phyloP scores from a whole-genome alignment of 331 rosid species.

The Spiraea crenata region DNA sequence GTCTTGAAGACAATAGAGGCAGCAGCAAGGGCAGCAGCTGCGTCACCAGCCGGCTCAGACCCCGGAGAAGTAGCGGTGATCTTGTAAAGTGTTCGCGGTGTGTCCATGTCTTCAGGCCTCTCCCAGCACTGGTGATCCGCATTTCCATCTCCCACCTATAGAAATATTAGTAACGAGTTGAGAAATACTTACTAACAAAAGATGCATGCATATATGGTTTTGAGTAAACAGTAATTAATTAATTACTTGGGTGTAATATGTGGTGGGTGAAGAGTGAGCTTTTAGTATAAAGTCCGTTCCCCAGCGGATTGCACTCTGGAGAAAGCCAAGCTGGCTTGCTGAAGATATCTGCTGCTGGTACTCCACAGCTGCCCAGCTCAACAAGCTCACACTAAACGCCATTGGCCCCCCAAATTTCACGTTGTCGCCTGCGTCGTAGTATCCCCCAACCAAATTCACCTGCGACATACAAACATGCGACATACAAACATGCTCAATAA shows the following conservation, averaged over 20 bases:
- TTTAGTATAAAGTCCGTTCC: constrained; percentile 58
- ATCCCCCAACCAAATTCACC: constrained; percentile 82
- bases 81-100: constrained; percentile 60
- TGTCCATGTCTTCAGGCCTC: constrained; percentile 95
- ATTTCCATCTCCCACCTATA: constrained; percentile 81
- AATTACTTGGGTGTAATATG: constrained; percentile 63
- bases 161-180: no score
- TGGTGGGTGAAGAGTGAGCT: constrained; percentile 69
- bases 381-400: constrained; percentile 63
- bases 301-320: constrained; percentile 67
- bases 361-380: constrained; percentile 79
- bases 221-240: neutral
- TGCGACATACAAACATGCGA: neutral
- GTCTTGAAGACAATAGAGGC: constrained; percentile 65
- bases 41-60: constrained; percentile 75
- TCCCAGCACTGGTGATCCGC: constrained; percentile 86
- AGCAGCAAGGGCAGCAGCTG: constrained; percentile 77
- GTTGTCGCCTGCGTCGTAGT: constrained; percentile 93
- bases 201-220: no score
- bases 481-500: neutral
- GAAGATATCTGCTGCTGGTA: constrained; percentile 46
- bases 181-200: no score
- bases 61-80: constrained; percentile 71
- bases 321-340: constrained; percentile 38
- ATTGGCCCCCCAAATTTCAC: constrained; percentile 89